Evolutionary conservation across 2,329 filamentous ascomycete genomes (phyloP).

Genomic region (Nigrograna mackinnonii): DNA sequence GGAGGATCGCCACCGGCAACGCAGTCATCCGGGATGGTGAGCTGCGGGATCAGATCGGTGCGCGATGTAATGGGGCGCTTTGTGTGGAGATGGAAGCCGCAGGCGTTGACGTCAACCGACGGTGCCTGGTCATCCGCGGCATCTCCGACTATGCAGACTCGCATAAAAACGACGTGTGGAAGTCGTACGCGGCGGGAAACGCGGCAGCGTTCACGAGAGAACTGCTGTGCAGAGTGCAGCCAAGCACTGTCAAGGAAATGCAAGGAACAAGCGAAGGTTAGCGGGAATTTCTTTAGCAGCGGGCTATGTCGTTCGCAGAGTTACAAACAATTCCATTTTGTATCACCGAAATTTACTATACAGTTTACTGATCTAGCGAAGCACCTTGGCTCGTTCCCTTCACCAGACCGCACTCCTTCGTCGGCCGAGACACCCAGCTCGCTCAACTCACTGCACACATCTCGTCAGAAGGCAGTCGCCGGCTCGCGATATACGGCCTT

Average conservation of each 20-base stretch:
- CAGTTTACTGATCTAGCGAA: slow-evolving; percentile 2
- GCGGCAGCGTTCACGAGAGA: slow-evolving; percentile 4
- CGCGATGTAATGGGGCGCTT: slow-evolving; percentile 3
- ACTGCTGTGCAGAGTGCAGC: slow-evolving; percentile 4
- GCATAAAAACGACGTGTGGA: slow-evolving; percentile 7
- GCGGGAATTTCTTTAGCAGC: too few species aligned
- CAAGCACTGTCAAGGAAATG: slow-evolving; percentile 1
- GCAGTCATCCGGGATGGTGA: slow-evolving; percentile 5
- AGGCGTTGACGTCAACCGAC: slow-evolving; percentile 3
- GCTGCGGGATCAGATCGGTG: slow-evolving; percentile 2
- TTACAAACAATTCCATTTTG: too few species aligned
- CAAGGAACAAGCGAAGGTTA: slow-evolving; percentile 2
- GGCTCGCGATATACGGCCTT: slow-evolving; percentile 12
- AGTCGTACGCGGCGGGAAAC: slow-evolving; percentile 3
- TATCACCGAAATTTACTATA: too few species aligned
- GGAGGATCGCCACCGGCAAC: slow-evolving; percentile 4
- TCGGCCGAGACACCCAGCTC: slow-evolving; percentile 6
- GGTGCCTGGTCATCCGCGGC: slow-evolving; percentile 7
- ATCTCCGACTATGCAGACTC: slow-evolving; percentile 10
- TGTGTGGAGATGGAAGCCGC: slow-evolving; percentile 7
- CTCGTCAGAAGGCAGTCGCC: slow-evolving; percentile 5
- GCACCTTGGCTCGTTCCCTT: slow-evolving; percentile 9
- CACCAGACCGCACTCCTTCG: slow-evolving; percentile 5
- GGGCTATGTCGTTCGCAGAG: too few species aligned
- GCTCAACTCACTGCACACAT: slow-evolving; percentile 5